phyloP scores from a whole-genome alignment of 768 basidiomycete species.

The Boletales sp. region DNA sequence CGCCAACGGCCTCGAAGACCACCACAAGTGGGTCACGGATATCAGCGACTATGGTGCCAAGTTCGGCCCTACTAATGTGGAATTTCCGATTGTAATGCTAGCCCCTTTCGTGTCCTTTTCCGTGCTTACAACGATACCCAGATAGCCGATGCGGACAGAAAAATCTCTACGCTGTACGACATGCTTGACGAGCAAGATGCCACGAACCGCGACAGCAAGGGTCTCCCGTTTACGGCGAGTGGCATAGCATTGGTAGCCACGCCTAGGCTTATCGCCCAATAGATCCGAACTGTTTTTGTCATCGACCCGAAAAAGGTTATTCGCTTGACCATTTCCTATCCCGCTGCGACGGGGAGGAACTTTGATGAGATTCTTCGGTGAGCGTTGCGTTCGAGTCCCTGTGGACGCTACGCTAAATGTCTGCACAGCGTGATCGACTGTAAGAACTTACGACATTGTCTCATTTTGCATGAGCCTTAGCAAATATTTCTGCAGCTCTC shows the following conservation, averaged over 20 bases:
- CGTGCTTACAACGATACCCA: conserved; percentile 29
- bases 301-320: conserved; percentile 97
- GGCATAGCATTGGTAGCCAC: not conserved
- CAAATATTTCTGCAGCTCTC: conserved; percentile 48
- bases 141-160: conserved; percentile 92
- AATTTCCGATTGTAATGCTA: conserved; percentile 80
- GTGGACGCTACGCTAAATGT: not conserved
- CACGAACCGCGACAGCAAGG: conserved; percentile 82
- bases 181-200: conserved; percentile 97
- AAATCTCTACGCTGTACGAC: conserved; percentile 82
- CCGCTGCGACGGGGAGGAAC: conserved; percentile 94
- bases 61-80: conserved; percentile 65
- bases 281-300: conserved; percentile 95
- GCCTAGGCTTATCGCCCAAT: conserved; percentile 1
- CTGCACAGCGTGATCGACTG: conserved; percentile 67
- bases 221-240: conserved; percentile 86
- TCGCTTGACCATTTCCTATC: conserved; percentile 86
- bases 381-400: conserved; percentile 4
- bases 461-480: conserved; percentile 21
- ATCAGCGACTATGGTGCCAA: conserved; percentile 79
- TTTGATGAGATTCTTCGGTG: conserved; percentile 70
- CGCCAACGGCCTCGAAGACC: conserved; percentile 83
- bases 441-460: conserved; percentile 31
- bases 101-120: not conserved
- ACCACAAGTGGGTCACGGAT: conserved; percentile 85